Evolutionary conservation across 805 yeast species (phyloP), one percentile per base, ranked within the genome.

Genomic region (Debaryomyces castellii): DNA sequence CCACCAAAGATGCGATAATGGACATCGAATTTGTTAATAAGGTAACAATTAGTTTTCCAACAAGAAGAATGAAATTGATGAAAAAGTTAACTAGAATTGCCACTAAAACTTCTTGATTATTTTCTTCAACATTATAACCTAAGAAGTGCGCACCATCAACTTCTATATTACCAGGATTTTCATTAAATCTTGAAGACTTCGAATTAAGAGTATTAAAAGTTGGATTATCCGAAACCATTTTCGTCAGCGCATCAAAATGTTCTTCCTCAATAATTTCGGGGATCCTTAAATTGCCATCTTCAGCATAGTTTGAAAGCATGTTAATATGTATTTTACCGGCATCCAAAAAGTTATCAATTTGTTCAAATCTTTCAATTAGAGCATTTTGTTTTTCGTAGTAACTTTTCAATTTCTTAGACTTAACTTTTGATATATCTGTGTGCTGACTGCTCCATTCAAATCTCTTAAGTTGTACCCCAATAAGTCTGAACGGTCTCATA

Each of bases 1-100:
- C 95, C 34, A 87, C 83, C 50, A 87, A 74, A 1, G 94, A 86
- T 0, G 95, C 95, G 41, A 87, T 69, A 40, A 87, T 79, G 5
- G 94, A 86, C 51, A 87, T 78, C 9, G 95, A 87, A 57, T 71
- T 75, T 0, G 92, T 83, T 58, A 82, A 65, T n/a, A 80, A 50
- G 1, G 83, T 80, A 20, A 85, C 89, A 10, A 74, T 66, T 3
- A 75, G 47, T 57, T 87, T 87, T 2, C 87, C 90, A 1, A 77
- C 36, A 41, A 87, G 65, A 43, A 87, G 68, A 1, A 83, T 45
- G 33, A 81, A 60, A 58, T 87, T 87, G 45, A 85, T 67, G 32
- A 71, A 61, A 54, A 86, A 81, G 51, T 86, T 87, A 35, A 85
- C 76, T 54, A 77, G 59, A 45, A 87, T 85, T 39, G 91, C 90